Conservation (phyloP, 108 stramenopile species). For the Phaeodactylum tricornutum region DNA sequence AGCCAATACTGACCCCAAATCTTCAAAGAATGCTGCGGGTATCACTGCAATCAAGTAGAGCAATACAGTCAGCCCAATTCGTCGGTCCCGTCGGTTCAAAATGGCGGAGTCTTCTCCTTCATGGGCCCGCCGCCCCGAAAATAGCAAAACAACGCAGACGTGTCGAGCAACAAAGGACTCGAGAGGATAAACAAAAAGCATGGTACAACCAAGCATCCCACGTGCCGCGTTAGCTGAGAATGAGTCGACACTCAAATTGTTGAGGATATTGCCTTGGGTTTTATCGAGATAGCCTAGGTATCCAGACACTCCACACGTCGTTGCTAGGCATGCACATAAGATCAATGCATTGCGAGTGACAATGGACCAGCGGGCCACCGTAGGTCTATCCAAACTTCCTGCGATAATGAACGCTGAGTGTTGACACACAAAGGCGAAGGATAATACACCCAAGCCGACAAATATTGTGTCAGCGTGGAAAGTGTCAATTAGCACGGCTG, state of each 20-base stretch:
- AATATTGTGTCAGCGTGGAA: slow-evolving; percentile 49
- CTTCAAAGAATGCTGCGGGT: slow-evolving; percentile 46
- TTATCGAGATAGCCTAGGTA: slow-evolving; percentile 52
- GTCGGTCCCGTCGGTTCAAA: slow-evolving; percentile 58
- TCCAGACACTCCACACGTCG: slow-evolving; percentile 41
- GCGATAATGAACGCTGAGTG: slow-evolving; percentile 82
- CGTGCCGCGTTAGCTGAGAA: slow-evolving; percentile 38
- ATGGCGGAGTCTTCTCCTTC: slow-evolving; percentile 75
- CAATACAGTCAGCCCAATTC: slow-evolving; percentile 50
- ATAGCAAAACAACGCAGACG: slow-evolving; percentile 62
- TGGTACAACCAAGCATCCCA: slow-evolving; percentile 45
- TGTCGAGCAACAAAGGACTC: slow-evolving; percentile 77
- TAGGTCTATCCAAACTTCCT: slow-evolving; percentile 57
- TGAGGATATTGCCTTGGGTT: slow-evolving; percentile 60
- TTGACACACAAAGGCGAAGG: slow-evolving; percentile 86
- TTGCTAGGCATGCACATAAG: slow-evolving; percentile 34
- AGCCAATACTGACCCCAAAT: slow-evolving; percentile 36
- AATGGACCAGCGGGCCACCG: slow-evolving; percentile 54
- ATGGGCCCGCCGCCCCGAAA: slow-evolving; percentile 66
- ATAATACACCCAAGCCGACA: slow-evolving; percentile 69
- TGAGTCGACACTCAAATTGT: slow-evolving; percentile 26
- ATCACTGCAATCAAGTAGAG: slow-evolving; percentile 56
- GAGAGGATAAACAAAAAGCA: slow-evolving; percentile 81
- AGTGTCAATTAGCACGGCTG: background rate
- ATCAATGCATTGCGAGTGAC: slow-evolving; percentile 41